Conservation (phyloP, 768 basidiomycete genomes). For the Mycena indigotica region DNA sequence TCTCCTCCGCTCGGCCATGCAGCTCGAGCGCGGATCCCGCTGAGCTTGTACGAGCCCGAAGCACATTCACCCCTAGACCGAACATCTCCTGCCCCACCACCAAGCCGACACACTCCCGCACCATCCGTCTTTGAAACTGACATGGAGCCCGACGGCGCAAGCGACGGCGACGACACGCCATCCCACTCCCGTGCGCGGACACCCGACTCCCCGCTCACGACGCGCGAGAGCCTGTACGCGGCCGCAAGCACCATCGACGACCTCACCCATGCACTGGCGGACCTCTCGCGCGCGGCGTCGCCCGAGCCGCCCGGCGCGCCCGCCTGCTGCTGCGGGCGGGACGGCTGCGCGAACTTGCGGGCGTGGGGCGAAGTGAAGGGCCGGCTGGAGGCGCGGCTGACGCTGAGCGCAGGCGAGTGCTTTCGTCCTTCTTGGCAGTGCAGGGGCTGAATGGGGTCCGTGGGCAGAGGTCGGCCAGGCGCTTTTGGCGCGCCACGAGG, state of each 20-base stretch:
- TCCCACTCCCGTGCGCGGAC: conserved; percentile 47
- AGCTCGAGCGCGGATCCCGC: too few species aligned
- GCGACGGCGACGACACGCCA: too few species aligned
- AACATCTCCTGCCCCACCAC: too few species aligned
- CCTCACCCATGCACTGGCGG: conserved; percentile 69
- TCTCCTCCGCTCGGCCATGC: too few species aligned
- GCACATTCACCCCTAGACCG: too few species aligned
- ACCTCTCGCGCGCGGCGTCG: conserved; percentile 74
- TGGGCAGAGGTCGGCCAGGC: conserved; percentile 90
- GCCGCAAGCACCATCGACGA: conserved; percentile 74
- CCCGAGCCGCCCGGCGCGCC: conserved; percentile 60
- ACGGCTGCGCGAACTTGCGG: conserved; percentile 65
- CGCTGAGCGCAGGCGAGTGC: conserved; percentile 79
- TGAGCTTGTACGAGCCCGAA: too few species aligned
- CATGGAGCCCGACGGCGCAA: too few species aligned
- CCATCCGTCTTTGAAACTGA: too few species aligned
- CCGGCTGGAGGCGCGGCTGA: conserved; percentile 73
- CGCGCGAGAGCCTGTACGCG: conserved; percentile 46
- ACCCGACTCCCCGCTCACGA: conserved; percentile 53
- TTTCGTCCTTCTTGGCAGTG: background rate
- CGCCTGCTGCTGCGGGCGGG: conserved; percentile 66
- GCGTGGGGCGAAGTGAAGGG: conserved; percentile 67
- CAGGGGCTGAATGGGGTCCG: conserved; percentile 2
- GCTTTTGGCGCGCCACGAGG: conserved; percentile 82
- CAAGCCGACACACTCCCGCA: too few species aligned